Evolutionary conservation across 2,329 filamentous ascomycete species (phyloP), one percentile per base, ranked within the genome.

Genomic region (Scortechinia acanthostroma): DNA sequence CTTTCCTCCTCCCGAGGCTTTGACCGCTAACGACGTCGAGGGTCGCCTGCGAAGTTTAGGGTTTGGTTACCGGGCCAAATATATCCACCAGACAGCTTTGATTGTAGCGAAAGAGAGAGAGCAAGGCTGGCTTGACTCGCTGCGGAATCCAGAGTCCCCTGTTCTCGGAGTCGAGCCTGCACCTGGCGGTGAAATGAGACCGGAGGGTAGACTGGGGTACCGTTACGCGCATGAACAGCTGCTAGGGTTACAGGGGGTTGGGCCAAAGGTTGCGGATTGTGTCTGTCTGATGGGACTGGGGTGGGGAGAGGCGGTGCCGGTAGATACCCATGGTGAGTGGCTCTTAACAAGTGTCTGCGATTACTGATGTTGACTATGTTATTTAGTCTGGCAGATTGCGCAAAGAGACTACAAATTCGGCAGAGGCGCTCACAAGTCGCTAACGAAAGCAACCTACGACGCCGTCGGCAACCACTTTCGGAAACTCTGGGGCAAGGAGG

Each of bases 191-290:
- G 10, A 10, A 19, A 40, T 40, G 35, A 10, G 20, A 19, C 35
- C 44, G 63, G 77, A 50, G n/a, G 58, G 59, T 20, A 60, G 54
- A 49, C 73, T 76, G 52, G 88, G 80, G 3, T 97, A 94, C 62
- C 81, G 80, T 40, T 70, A 76, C 43, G 91, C 93, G 0, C 93
- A 96, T 55, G 82, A 88, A 48, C 77, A 86, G 52, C 72, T 98
- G 2, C 71, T 97, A 1, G 67, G 75, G 4, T 72, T 98, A 19
- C 81, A 90, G 47, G 93, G 93, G 1, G 94, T 98, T 4, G 93
- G 93, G 0, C 93, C 94, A 1, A 98, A 98, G 62, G 93, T 98
- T 1, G 87, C 93, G 4, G 94, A 98, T 60, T 98, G 94, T 58
- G 91, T 97, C 4, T 95, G 88, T 58, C 69, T 98, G 17, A 96